Conservation (phyloP, 805 yeast species). For the Candida maris region DNA sequence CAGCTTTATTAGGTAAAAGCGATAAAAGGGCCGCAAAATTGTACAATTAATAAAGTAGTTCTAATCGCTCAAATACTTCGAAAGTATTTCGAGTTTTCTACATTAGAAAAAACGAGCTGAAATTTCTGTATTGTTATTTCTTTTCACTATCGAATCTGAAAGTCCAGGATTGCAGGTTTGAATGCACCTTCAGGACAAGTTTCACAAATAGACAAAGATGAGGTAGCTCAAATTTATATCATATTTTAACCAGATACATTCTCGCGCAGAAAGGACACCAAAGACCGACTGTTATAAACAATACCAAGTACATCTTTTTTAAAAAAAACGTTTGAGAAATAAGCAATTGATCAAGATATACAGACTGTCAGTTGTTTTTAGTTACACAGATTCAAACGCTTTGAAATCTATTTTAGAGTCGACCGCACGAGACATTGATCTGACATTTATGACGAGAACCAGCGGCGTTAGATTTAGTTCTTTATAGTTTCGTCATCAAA, state of each 20-base stretch:
- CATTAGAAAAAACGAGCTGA: not conserved
- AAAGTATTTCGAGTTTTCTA: not conserved
- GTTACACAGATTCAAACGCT: not conserved
- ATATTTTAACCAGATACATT: not conserved
- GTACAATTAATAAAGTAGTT: not conserved
- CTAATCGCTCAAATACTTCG: not conserved
- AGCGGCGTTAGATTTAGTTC: too few relatives aligned
- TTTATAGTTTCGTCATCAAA: too few relatives aligned
- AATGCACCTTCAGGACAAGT: not conserved
- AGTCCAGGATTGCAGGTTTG: not conserved
- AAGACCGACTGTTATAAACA: not conserved
- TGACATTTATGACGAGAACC: too few relatives aligned
- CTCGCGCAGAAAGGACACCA: not conserved
- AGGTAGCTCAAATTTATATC: not conserved
- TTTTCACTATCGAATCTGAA: not conserved
- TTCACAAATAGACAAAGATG: not conserved
- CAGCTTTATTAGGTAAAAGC: not conserved
- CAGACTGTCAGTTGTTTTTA: not conserved
- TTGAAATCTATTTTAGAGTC: not conserved
- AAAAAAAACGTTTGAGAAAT: not conserved
- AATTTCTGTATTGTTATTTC: not conserved
- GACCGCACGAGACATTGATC: not conserved
- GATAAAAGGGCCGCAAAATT: not conserved
- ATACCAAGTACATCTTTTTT: not conserved
- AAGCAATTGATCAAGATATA: not conserved